Evolutionary conservation across 2,329 filamentous ascomycete species (phyloP).

Genomic region (Neofusicoccum kwambonambiense): DNA sequence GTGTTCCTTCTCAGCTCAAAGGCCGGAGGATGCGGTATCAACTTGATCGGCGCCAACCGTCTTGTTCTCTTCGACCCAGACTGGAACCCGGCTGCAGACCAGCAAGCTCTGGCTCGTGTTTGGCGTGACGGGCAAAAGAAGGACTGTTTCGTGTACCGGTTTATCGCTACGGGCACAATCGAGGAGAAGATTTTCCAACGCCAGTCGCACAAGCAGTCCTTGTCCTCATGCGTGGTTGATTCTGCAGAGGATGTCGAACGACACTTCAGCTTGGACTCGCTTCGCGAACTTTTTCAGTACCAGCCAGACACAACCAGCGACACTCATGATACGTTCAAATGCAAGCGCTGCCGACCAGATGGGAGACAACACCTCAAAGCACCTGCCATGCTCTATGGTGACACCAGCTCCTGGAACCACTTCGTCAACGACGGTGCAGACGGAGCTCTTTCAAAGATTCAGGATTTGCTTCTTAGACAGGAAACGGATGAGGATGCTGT

Average conservation of each 20-base stretch:
- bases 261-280: conserved; percentile 87
- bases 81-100: conserved; percentile 97
- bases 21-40: conserved; percentile 93
- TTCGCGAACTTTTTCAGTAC: conserved; percentile 94
- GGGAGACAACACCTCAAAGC: conserved; percentile 87
- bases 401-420: conserved; percentile 99
- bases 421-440: conserved; percentile 74
- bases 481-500: conserved; percentile 77
- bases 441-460: conserved; percentile 73
- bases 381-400: conserved; percentile 92
- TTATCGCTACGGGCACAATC: conserved; percentile 96
- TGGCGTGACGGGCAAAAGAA: conserved; percentile 99
- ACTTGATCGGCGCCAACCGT: conserved; percentile 90
- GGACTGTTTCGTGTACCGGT: conserved; percentile 99
- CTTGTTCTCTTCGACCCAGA: conserved; percentile 90
- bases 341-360: conserved; percentile 83
- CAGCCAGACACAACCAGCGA: conserved; percentile 81
- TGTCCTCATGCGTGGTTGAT: conserved; percentile 95
- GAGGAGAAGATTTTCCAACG: conserved; percentile 99
- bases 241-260: conserved; percentile 95
- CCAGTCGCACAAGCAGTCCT: conserved; percentile 94
- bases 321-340: conserved; percentile 98
- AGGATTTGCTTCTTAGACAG: conserved; percentile 86
- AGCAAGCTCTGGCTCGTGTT: conserved; percentile 93
- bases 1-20: conserved; percentile 96